Evolutionary conservation across 2,329 filamentous ascomycete genomes (phyloP).

Genomic region (Aspergillus ibericus): DNA sequence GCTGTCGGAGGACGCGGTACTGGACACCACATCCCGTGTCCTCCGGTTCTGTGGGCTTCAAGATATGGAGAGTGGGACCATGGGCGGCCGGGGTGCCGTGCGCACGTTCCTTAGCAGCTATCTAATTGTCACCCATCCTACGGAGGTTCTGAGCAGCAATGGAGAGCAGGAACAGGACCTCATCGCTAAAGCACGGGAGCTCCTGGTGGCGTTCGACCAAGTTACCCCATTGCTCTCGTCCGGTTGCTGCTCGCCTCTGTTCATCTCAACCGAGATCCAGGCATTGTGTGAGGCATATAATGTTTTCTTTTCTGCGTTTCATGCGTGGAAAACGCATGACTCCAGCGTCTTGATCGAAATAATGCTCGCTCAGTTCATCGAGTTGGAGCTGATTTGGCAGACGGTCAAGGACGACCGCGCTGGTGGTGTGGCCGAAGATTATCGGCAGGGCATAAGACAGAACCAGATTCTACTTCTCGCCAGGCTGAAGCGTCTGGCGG

Average conservation of each 20-base stretch:
- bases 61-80: constrained; percentile 50
- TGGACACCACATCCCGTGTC: constrained; percentile 54
- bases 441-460: constrained; percentile 64
- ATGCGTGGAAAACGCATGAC: constrained; percentile 66
- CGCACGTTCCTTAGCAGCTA: constrained; percentile 65
- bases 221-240: constrained; percentile 52
- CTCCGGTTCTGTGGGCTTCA: constrained; percentile 58
- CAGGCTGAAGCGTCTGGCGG: constrained; percentile 62
- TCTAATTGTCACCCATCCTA: constrained; percentile 62
- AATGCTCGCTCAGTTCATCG: constrained; percentile 66
- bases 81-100: constrained; percentile 53
- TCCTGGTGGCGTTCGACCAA: constrained; percentile 58
- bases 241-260: constrained; percentile 37
- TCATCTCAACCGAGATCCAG: constrained; percentile 50
- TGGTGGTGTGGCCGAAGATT: constrained; percentile 63
- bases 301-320: constrained; percentile 62
- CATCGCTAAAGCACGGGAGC: constrained; percentile 60
- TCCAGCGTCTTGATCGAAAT: constrained; percentile 63
- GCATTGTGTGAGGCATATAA: constrained; percentile 57
- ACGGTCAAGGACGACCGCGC: constrained; percentile 63
- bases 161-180: constrained; percentile 64
- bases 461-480: constrained; percentile 65
- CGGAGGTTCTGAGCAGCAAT: constrained; percentile 60
- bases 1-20: constrained; percentile 55
- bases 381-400: constrained; percentile 67